Evolutionary conservation across 352 stramenopile species (phyloP).

Genomic region (Chrysophaeum taylorii): DNA sequence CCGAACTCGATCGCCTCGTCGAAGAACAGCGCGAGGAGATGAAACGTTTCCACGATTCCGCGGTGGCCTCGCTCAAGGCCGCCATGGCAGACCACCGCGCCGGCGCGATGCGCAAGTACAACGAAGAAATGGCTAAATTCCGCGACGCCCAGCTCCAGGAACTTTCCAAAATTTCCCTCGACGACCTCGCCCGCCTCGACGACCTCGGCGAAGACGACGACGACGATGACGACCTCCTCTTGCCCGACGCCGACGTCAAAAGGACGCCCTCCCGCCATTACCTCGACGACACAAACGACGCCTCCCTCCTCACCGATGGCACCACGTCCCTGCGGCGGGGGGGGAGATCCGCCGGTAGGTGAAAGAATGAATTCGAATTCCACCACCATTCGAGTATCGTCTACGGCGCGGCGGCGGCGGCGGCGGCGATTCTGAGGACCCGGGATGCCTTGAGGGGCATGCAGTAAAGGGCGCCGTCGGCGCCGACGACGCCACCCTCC

Average conservation of each 20-base stretch:
- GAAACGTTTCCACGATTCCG: not conserved
- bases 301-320: too few relatives aligned
- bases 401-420: too few relatives aligned
- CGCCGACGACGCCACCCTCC: slow-evolving; percentile 45
- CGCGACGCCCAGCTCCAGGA: slow-evolving; percentile 2
- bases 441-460: slow-evolving; percentile 46
- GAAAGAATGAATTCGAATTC: too few relatives aligned
- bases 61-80: not conserved
- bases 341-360: too few relatives aligned
- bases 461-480: slow-evolving; percentile 48
- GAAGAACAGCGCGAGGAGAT: not conserved
- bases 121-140: slow-evolving; percentile 1
- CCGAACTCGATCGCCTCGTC: not conserved
- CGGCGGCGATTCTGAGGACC: slow-evolving; percentile 40
- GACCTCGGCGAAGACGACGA: not conserved
- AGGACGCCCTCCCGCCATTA: too few relatives aligned
- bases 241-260: too few relatives aligned
- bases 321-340: too few relatives aligned
- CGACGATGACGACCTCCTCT: not conserved
- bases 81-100: not conserved
- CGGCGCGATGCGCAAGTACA: not conserved
- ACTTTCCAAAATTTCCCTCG: not conserved
- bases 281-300: too few relatives aligned
- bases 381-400: too few relatives aligned
- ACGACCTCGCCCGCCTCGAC: not conserved